phyloP scores from a whole-genome alignment of 23 red algal species.

The Agarophyton chilense region DNA sequence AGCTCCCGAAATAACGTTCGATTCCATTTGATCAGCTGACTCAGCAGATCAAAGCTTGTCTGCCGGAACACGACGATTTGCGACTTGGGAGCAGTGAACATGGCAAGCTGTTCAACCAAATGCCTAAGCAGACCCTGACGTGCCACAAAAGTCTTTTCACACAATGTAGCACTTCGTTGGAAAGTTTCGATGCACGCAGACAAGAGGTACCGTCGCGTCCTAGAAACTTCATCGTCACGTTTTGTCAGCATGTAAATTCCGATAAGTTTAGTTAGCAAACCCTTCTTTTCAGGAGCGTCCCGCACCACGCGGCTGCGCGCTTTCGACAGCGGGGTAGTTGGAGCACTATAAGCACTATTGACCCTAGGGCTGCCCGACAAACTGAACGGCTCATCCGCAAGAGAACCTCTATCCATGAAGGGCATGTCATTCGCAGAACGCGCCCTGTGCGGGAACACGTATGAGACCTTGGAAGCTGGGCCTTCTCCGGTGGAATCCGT shows the following conservation, averaged over 20 bases:
- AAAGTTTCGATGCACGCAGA: constrained; percentile 69
- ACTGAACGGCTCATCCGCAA: background rate
- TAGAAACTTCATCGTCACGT: constrained; percentile 2
- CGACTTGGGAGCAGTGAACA: background rate
- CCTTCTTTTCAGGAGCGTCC: background rate
- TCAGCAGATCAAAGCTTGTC: constrained; percentile 81
- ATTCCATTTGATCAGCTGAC: constrained; percentile 77
- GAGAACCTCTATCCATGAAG: background rate
- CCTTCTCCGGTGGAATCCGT: background rate
- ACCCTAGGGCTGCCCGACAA: background rate
- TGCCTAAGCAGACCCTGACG: constrained; percentile 52
- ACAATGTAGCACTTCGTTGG: constrained; percentile 50
- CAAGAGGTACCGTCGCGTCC: constrained; percentile 49
- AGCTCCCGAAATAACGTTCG: constrained; percentile 49
- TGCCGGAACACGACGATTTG: constrained; percentile 58
- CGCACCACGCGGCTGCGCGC: background rate
- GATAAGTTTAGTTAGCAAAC: constrained; percentile 37
- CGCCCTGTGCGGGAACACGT: background rate
- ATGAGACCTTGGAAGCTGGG: background rate
- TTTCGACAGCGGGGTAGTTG: background rate
- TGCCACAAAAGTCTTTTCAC: constrained; percentile 66
- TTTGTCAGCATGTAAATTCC: constrained; percentile 28
- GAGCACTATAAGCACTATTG: background rate
- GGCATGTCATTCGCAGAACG: background rate
- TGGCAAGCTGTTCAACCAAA: constrained; percentile 48